These are phyloP conservation scores for Fusarium kyushuense DNA, from an alignment of 2,329 filamentous ascomycete species.

Conservation along the genomic window DNA sequence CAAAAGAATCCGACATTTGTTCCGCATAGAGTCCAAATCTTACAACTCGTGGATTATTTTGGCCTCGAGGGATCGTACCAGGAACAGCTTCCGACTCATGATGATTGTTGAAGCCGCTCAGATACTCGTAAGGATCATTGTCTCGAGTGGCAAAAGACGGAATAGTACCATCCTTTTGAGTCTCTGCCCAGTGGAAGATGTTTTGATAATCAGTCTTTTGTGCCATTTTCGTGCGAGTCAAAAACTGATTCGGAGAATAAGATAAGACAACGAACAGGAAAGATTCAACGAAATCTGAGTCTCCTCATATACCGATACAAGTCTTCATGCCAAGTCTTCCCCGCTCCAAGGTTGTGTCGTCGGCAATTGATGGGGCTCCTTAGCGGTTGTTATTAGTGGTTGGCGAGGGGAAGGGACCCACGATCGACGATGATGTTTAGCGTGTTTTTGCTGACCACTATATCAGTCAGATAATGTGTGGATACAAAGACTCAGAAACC, in stretches of 20 bases:
- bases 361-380: conserved; percentile 2
- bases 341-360: neutral
- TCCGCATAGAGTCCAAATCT: conserved; percentile 56
- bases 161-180: conserved; percentile 67
- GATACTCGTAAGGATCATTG: conserved; percentile 63
- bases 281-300: neutral
- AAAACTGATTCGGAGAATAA: neutral
- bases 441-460: conserved; percentile 2
- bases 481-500: neutral
- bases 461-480: conserved; percentile 4
- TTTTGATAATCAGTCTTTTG: conserved; percentile 58
- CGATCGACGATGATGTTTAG: neutral
- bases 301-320: neutral
- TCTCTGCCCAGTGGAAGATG: conserved; percentile 69
- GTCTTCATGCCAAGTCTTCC: neutral
- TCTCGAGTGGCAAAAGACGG: conserved; percentile 63
- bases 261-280: neutral
- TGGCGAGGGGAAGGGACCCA: neutral
- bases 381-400: neutral
- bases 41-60: conserved; percentile 58
- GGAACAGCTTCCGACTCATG: conserved; percentile 59
- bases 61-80: conserved; percentile 60
- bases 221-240: neutral
- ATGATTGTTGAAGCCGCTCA: conserved; percentile 66
- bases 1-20: conserved; percentile 57